Percentiles rank a stretch among this genome's conserved stretches.
Evolutionary conservation across 768 basidiomycete genomes (phyloP).

Genomic region (Crucibulum laeve): DNA sequence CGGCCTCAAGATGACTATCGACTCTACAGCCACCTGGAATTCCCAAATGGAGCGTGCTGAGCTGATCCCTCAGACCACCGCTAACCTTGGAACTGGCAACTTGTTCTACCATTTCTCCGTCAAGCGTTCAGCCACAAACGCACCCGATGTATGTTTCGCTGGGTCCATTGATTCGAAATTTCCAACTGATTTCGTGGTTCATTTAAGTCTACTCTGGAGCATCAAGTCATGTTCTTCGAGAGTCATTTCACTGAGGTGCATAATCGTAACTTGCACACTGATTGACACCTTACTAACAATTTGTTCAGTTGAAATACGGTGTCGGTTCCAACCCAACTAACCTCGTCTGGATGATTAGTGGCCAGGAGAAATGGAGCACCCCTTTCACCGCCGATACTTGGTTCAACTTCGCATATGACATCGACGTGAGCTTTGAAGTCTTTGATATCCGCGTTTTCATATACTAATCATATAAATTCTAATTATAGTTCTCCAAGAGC

Average conservation of each 20-base stretch:
- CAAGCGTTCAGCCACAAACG: conserved; percentile 40
- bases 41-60: conserved; percentile 44
- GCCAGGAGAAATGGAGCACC: conserved; percentile 43
- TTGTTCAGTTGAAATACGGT: conserved; percentile 49
- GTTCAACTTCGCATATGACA: conserved; percentile 68
- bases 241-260: conserved; percentile 57
- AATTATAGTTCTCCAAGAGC: conserved; percentile 42
- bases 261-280: not conserved
- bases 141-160: conserved; percentile 39
- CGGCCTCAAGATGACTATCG: conserved; percentile 52
- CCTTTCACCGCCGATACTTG: conserved; percentile 48
- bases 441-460: not conserved
- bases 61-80: conserved; percentile 39
- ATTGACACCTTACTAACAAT: not conserved
- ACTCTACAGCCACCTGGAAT: conserved; percentile 52
- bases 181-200: not conserved
- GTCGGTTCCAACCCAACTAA: conserved; percentile 43
- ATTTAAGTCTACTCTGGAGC: conserved; percentile 45
- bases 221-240: conserved; percentile 61
- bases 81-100: conserved; percentile 53
- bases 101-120: conserved; percentile 64
- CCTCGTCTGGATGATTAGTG: conserved; percentile 49
- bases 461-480: not conserved
- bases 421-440: conserved; percentile 36
- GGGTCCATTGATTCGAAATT: not conserved